Evolutionary conservation across 2,329 filamentous ascomycete species (phyloP), one percentile per base, ranked within the genome.

Genomic region (Pestalotiopsis sp.): DNA sequence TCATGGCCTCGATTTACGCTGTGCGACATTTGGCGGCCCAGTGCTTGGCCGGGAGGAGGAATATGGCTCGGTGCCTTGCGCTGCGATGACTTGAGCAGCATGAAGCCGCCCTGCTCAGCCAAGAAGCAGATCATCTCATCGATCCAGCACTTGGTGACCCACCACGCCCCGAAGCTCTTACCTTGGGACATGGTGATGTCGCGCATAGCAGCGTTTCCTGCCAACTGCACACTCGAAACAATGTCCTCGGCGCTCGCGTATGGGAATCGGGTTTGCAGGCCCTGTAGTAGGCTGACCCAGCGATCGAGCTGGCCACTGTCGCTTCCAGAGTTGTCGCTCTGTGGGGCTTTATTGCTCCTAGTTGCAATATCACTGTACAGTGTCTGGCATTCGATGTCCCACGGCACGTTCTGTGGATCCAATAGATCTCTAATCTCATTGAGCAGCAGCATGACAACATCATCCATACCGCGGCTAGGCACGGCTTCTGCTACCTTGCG

Each of bases 51-150:
- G 9, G 78, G 71, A 1, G 76, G 68, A 59, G 81, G 79, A n/a
- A 77, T 70, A 23, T 69, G 71, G 3, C 75, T 73, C 7, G 76
- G 74, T 13, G 75, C 71, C 7, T 76, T 75, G 12, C 79, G 79
- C 3, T 80, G 80, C 7, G 80, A 71, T 38, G 65, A 81, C 71
- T 83, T 87, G 69, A 86, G 86, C 72, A 86, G 85, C 83, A 98
- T 90, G 77, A 98, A 98, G 0, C 95, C 95, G 64, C 95, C 95
- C 74, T 95, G 91, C 75, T 97, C 94, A 0, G 93, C 94, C 73
- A 97, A 85, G 87, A 97, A 98, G 68, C 92, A 87, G 64, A 94
- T 90, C 93, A 97, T 97, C 82, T 98, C 95, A 76, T 98, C 95
- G 66, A 98, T 88, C 86, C 95, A 98, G 68, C 95, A 95, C 79